phyloP scores from a whole-genome alignment of 2,329 filamentous ascomycete species.

The Exophiala oligosperma region DNA sequence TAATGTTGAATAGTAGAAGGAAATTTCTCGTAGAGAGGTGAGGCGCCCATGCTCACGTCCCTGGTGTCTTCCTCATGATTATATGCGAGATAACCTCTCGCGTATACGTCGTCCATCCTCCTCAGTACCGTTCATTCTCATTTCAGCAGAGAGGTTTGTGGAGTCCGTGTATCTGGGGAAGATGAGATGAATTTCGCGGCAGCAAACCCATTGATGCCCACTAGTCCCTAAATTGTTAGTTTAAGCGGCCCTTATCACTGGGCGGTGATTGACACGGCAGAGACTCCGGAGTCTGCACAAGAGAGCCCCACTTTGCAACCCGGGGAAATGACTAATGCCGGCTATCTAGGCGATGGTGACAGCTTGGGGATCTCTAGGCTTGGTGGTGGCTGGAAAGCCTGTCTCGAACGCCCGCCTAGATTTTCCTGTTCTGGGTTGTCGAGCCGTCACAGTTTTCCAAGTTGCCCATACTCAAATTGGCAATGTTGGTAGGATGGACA shows the following conservation, averaged over 20 bases:
- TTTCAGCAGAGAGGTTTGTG: neutral
- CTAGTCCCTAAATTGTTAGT: conserved; percentile 13
- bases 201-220: neutral
- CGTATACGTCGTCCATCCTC: neutral
- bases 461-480: neutral
- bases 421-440: conserved; percentile 8
- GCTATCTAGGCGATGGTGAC: conserved; percentile 8
- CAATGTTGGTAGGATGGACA: neutral
- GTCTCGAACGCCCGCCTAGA: conserved; percentile 2
- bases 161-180: conserved; percentile 1
- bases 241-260: conserved; percentile 11
- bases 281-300: neutral
- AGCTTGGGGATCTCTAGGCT: neutral
- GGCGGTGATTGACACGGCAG: neutral
- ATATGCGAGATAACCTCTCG: conserved; percentile 4
- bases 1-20: conserved; percentile 1
- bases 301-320: neutral
- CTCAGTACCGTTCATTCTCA: neutral
- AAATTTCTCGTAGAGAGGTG: conserved; percentile 3
- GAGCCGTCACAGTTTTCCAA: neutral
- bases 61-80: conserved; percentile 5
- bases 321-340: neutral
- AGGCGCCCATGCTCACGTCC: conserved; percentile 2
- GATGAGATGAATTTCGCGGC: neutral
- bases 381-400: neutral